Evolutionary conservation across 371 early-diverging fungal genomes (phyloP), one percentile per base, ranked within the genome.

Genomic region (Lichtheimia corymbifera): DNA sequence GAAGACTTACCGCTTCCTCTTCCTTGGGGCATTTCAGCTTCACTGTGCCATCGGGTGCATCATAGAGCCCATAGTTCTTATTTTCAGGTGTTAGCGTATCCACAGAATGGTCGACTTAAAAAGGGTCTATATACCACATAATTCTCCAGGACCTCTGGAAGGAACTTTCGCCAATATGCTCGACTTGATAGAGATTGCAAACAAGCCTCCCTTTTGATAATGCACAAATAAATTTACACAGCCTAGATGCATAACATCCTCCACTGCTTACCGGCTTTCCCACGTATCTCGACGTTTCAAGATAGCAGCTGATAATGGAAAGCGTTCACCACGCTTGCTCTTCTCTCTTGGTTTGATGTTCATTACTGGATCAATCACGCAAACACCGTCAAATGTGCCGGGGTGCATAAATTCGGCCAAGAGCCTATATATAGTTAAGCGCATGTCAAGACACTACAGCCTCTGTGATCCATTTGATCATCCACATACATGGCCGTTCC

Each of bases 41-140:
- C 2, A 76, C 58, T 3, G 68, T 71, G 2, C 76, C 76, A 27
- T 73, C 54, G 13, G 69, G 65, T 14, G 71, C 63, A n/a, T 73
- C 62, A 49, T 76, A 76, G 55, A 71, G 53, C 0, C 71, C 76
- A 41, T n/a, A 49, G 47, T 55, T 35, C 35, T 35, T 2, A 9
- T 35, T 35, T 35, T 11, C 9, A 35, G 0, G 35, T 35, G 35
- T 35, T 11, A 35, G 35, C 9, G 35, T 11, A 35, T 35, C 9
- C 35, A 35, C 0, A 35, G 35, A 35, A 9, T 35, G 35, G 2
- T 35, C 11, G 11, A 35, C 35, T 9, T n/a, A n/a, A n/a, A n/a
- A n/a, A n/a, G n/a, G n/a, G n/a, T n/a, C n/a, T n/a, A n/a, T n/a
- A 11, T 70, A 72, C 76, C 44, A 76, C 71, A 47, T 70, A 73